Evolutionary conservation across 352 stramenopile genomes (phyloP).

Genomic region (Phytopythium ostracodes): DNA sequence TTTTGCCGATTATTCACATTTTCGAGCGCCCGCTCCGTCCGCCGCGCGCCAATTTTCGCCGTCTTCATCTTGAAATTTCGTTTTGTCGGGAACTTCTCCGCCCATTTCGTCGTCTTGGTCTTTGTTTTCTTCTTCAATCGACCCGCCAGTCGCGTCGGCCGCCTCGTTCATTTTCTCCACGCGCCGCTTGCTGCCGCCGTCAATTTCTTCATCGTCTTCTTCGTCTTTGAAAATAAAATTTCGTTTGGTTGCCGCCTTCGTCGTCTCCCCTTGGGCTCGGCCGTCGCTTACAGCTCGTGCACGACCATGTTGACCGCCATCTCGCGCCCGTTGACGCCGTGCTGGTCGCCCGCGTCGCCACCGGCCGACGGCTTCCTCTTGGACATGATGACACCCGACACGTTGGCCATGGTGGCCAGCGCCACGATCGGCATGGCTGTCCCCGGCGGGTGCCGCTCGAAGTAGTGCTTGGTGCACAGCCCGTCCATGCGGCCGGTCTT

Average conservation of each 20-base stretch:
- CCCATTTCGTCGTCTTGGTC: background rate
- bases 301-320: background rate
- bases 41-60: constrained; percentile 1
- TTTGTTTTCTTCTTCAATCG: background rate
- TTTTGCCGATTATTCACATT: constrained; percentile 3
- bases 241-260: background rate
- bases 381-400: constrained; percentile 1
- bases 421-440: background rate
- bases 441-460: constrained; percentile 60
- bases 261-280: background rate
- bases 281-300: background rate
- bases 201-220: background rate
- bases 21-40: background rate
- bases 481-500: constrained; percentile 81
- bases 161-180: constrained; percentile 1
- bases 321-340: background rate
- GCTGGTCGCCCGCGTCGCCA: background rate
- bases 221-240: constrained; percentile 14
- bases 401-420: constrained; percentile 8
- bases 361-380: constrained; percentile 1
- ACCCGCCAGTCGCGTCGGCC: background rate
- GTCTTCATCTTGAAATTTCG: constrained; percentile 2
- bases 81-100: constrained; percentile 1
- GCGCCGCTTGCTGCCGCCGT: too few relatives aligned
- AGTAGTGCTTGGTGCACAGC: constrained; percentile 86